These are phyloP conservation scores for Coccomyxa sp. DNA, from an alignment of 139 green algal genomes.

Conservation along the genomic window DNA sequence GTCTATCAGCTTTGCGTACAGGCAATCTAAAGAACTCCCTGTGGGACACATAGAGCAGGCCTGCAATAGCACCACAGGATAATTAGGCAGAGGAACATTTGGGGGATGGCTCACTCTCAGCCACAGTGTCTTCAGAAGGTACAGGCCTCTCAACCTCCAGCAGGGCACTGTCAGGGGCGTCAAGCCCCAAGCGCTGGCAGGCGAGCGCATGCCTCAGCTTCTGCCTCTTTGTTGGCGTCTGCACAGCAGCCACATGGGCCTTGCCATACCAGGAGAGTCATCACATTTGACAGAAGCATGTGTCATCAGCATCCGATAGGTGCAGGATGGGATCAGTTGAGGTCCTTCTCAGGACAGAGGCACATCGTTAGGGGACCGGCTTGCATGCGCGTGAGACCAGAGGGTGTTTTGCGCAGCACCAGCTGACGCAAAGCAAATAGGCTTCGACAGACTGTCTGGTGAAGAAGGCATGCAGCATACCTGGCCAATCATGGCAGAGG, in stretches of 20 bases:
- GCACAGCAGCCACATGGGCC: constrained; percentile 24
- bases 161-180: constrained; percentile 21
- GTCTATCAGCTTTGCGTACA: too few relatives aligned
- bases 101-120: background rate
- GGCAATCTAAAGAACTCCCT: too few relatives aligned
- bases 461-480: background rate
- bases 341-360: background rate
- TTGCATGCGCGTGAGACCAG: too few relatives aligned
- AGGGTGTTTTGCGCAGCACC: background rate
- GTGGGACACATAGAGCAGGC: background rate
- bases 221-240: constrained; percentile 72
- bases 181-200: constrained; percentile 54
- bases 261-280: background rate
- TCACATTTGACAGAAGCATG: background rate
- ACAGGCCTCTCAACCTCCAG: constrained; percentile 34
- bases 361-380: too few relatives aligned
- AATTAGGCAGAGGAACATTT: background rate
- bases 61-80: background rate
- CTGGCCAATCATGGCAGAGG: constrained; percentile 9
- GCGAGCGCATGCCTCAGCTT: constrained; percentile 49
- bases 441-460: background rate
- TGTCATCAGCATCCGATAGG: background rate
- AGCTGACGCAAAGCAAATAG: background rate
- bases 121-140: background rate
- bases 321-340: background rate